phyloP scores from a whole-genome alignment of 2,329 filamentous ascomycete genomes.

The Simplicillium sp. region DNA sequence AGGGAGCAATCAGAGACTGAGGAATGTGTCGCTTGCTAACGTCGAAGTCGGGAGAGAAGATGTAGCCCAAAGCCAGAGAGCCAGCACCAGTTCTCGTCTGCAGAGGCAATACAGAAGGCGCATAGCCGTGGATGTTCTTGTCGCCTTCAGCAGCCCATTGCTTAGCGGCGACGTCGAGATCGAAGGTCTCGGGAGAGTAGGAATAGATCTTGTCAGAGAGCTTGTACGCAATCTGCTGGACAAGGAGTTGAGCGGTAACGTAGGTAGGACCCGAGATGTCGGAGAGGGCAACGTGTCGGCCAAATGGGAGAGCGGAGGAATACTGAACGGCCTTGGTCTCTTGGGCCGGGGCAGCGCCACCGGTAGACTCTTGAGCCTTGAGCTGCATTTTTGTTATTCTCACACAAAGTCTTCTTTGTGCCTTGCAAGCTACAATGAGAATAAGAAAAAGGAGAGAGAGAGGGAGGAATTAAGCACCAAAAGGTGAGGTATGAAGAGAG shows the following conservation, averaged over 20 bases:
- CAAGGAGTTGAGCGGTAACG: constrained; percentile 81
- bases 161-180: constrained; percentile 75
- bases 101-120: constrained; percentile 67
- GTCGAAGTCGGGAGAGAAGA: constrained; percentile 96
- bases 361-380: constrained; percentile 27
- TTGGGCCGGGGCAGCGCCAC: constrained; percentile 16
- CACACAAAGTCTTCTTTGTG: background rate
- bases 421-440: constrained; percentile 5
- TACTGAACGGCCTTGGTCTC: constrained; percentile 22
- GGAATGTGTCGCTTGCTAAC: constrained; percentile 83
- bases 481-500: background rate
- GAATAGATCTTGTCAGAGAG: constrained; percentile 96
- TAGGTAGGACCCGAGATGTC: constrained; percentile 82
- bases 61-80: constrained; percentile 85
- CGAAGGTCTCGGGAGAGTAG: constrained; percentile 89
- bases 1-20: constrained; percentile 82
- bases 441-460: background rate
- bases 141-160: constrained; percentile 63
- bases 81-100: constrained; percentile 87
- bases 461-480: background rate
- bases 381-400: constrained; percentile 17
- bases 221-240: constrained; percentile 92
- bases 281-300: constrained; percentile 41
- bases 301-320: constrained; percentile 48
- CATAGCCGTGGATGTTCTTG: constrained; percentile 73